Conservation (phyloP, 2,329 filamentous ascomycete species). For the Neofusicoccum sp. region DNA sequence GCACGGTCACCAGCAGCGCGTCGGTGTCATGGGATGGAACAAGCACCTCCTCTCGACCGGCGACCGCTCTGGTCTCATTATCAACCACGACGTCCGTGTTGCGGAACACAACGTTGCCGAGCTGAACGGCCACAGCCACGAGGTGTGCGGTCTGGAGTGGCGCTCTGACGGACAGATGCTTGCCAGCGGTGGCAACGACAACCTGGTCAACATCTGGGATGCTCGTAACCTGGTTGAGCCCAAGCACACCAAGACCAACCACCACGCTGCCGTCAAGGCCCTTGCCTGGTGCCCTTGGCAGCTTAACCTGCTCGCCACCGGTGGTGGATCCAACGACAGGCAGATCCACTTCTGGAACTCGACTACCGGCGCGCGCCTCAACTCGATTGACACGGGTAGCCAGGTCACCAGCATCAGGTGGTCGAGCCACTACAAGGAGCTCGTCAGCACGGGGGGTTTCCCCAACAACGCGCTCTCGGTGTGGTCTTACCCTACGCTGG, state of each 20-base stretch:
- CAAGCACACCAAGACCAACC: constrained; percentile 99
- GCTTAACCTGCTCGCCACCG: constrained; percentile 92
- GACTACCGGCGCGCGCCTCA: constrained; percentile 92
- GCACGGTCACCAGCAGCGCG: constrained; percentile 94
- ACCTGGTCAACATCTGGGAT: constrained; percentile 98
- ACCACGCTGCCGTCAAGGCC: constrained; percentile 97
- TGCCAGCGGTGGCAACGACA: constrained; percentile 97
- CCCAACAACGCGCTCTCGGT: constrained; percentile 99
- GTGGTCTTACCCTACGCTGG: constrained; percentile 96
- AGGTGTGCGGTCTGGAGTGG: constrained; percentile 98
- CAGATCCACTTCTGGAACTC: constrained; percentile 99
- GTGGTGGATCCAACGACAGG: constrained; percentile 92
- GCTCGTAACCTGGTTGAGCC: constrained; percentile 87
- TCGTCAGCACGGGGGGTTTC: constrained; percentile 95
- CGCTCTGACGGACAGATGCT: constrained; percentile 93
- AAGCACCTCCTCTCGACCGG: constrained; percentile 97
- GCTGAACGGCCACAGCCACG: constrained; percentile 93
- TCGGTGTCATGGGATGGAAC: constrained; percentile 97
- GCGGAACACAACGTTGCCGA: constrained; percentile 98
- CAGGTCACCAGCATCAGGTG: constrained; percentile 95
- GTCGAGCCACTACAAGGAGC: constrained; percentile 96
- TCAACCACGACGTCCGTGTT: constrained; percentile 97
- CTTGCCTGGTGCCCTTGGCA: constrained; percentile 99
- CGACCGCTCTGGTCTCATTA: constrained; percentile 89
- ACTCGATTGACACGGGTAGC: constrained; percentile 97